Conservation (phyloP, 257 asterid genomes). For the Solanum tarijense region DNA sequence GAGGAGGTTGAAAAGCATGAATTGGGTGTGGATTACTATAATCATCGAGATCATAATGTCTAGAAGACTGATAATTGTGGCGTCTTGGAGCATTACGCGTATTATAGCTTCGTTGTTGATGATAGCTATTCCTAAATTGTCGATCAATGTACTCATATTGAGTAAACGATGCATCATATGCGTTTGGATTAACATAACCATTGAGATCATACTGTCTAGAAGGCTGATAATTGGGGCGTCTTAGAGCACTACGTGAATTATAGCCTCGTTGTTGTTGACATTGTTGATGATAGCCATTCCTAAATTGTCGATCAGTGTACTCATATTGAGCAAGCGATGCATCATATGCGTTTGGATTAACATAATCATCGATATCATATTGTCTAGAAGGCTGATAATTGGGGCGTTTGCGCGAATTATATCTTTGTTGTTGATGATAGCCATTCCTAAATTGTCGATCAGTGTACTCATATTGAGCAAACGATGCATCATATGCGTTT, state of each 20-base stretch:
- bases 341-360: not conserved
- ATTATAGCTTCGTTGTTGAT: no score
- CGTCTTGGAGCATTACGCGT: no score
- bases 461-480: no score
- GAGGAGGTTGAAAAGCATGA: not conserved
- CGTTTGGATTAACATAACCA: not conserved
- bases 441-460: no score
- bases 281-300: not conserved
- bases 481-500: no score
- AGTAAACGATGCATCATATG: not conserved
- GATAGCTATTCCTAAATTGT: no score
- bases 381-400: not conserved
- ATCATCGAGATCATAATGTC: no score
- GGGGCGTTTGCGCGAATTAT: not conserved
- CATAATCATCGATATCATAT: not conserved
- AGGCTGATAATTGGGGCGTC: not conserved
- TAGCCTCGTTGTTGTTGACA: not conserved
- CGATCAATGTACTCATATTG: no score
- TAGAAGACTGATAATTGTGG: no score
- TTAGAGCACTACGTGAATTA: not conserved
- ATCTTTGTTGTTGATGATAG: no score
- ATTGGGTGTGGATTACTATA: no score
- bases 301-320: not conserved
- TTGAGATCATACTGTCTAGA: no score
- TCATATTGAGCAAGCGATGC: not conserved